phyloP scores from a whole-genome alignment of 805 yeast species.

The Kodamaea neixiangensis region DNA sequence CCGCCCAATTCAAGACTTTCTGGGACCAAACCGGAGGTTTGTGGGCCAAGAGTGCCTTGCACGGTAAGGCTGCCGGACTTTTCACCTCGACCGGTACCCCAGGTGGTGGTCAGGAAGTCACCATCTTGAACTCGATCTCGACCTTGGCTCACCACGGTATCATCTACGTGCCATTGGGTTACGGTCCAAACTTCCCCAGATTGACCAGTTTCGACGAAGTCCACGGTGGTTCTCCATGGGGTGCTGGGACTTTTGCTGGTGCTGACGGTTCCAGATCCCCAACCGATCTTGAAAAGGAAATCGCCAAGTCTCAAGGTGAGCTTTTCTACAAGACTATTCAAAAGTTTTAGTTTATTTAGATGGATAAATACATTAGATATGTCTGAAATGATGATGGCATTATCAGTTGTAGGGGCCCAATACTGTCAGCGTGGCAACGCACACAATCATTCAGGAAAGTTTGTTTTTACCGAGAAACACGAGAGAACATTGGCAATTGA shows the following conservation, averaged over 20 bases:
- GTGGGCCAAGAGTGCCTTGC: slow-evolving; percentile 73
- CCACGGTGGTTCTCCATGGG: slow-evolving; percentile 86
- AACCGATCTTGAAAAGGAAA: slow-evolving; percentile 58
- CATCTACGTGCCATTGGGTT: slow-evolving; percentile 78
- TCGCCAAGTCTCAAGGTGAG: slow-evolving; percentile 69
- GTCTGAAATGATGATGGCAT: not conserved
- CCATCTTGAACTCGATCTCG: slow-evolving; percentile 64
- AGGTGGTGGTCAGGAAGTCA: slow-evolving; percentile 84
- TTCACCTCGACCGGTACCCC: slow-evolving; percentile 73
- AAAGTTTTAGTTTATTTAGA: slow-evolving; percentile 20
- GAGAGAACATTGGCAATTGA: too few relatives aligned
- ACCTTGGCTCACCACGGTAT: slow-evolving; percentile 78
- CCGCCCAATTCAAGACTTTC: slow-evolving; percentile 77
- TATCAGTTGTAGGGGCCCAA: too few relatives aligned
- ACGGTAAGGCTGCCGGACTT: slow-evolving; percentile 73
- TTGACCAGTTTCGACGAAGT: slow-evolving; percentile 58
- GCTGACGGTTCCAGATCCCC: slow-evolving; percentile 76
- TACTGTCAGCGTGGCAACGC: too few relatives aligned
- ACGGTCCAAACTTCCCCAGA: slow-evolving; percentile 55
- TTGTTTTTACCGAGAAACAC: too few relatives aligned
- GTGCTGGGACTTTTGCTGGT: slow-evolving; percentile 81
- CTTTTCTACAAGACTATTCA: slow-evolving; percentile 44
- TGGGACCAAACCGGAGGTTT: slow-evolving; percentile 77
- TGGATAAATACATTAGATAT: not conserved
- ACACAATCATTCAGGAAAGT: too few relatives aligned